Conservation (phyloP, 2,329 filamentous ascomycete genomes). For the Lasiodiplodia theobromae region DNA sequence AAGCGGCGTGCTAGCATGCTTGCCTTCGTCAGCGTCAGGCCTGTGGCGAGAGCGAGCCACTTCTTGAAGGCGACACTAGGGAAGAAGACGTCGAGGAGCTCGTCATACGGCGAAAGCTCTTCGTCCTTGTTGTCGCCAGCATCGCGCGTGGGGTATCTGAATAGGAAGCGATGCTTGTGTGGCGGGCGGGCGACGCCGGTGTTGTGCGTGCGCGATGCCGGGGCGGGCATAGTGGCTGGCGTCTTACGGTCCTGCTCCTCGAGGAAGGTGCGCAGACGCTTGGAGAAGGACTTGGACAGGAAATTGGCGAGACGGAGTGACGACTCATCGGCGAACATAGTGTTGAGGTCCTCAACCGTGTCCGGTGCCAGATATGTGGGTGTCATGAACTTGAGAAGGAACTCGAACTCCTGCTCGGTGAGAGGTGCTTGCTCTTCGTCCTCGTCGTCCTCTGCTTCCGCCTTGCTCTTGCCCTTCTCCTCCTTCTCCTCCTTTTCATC, state of each 20-base stretch:
- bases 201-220: constrained; percentile 42
- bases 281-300: constrained; percentile 78
- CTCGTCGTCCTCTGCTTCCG: constrained; percentile 42
- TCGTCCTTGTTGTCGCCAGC: constrained; percentile 41
- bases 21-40: constrained; percentile 73
- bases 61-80: constrained; percentile 86
- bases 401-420: constrained; percentile 82
- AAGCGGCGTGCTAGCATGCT: constrained; percentile 87
- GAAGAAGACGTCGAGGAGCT: constrained; percentile 81
- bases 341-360: constrained; percentile 80
- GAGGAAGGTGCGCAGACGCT: constrained; percentile 74
- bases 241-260: constrained; percentile 64
- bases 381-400: constrained; percentile 87
- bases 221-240: constrained; percentile 39
- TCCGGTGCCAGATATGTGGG: constrained; percentile 93
- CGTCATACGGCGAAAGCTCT: constrained; percentile 63
- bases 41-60: constrained; percentile 86
- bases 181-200: constrained; percentile 79
- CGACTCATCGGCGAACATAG: constrained; percentile 81
- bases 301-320: constrained; percentile 84
- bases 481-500: constrained; percentile 54
- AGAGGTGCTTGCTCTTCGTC: constrained; percentile 65
- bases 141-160: constrained; percentile 65
- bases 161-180: constrained; percentile 94
- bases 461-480: constrained; percentile 43